Evolutionary conservation across 2,329 filamentous ascomycete genomes (phyloP), one percentile per base, ranked within the genome.

Genomic region (Neofusicoccum sp.): DNA sequence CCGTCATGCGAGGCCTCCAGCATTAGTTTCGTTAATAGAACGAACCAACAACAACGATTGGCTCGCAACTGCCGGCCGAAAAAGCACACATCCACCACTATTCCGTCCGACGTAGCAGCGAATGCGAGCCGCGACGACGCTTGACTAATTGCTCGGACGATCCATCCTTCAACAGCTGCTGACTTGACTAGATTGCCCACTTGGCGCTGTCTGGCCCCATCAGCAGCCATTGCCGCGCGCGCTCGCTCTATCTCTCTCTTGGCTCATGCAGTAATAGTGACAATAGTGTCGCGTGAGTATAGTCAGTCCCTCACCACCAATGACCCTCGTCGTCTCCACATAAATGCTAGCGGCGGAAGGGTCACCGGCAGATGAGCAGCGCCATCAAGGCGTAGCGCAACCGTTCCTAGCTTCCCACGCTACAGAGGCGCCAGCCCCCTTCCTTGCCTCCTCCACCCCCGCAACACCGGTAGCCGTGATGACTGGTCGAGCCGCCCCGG

Each of bases 281-380:
- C 51, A 33, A 56, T 38, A 56, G 51, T 43, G 51, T 56, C 51
- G 51, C 51, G 51, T 56, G 51, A 56, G 51, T 31, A 7, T 7
- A 30, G 28, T 26, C 14, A 16, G 41, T 4, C 6, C 26, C 20
- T 44, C 41, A 20, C 41, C 20, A 26, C 26, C 41, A 24, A 8
- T 44, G 8, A 44, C 41, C 20, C 8, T 7, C 41, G 11, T 44
- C 41, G 40, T 16, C n/a, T 9, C 16, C n/a, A 6, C 36, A 6
- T 6, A 24, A 24, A 14, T 3, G n/a, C n/a, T 48, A 48, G 44
- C 44, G 44, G 44, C 44, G 44, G 44, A 33, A 48, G 44, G 28
- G 44, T 16, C 28, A 16, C 44, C 44, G 44, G 44, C 44, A 48
- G 44, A 48, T 48, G 44, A 26, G 14, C 44, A 11, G 26, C 11